A percentile compares a stretch with the other conserved stretches of the same genome.
These are phyloP conservation scores for Lichtheimia ramosa DNA, from an alignment of 371 early-diverging fungal species.

Conservation along the genomic window DNA sequence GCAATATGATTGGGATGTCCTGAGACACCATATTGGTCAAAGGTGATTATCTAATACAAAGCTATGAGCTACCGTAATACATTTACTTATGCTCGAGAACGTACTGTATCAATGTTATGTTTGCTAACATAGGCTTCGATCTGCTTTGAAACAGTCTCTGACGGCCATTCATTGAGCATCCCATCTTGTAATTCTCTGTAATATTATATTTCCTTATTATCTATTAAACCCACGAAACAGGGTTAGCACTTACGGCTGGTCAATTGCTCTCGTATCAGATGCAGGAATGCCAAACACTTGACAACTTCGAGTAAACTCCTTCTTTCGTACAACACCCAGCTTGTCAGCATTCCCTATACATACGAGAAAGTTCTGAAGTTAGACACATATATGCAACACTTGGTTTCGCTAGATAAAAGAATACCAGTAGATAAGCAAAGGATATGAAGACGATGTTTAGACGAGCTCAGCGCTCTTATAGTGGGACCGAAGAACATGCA, in stretches of 20 bases:
- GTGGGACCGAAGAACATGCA: slow-evolving; percentile 99
- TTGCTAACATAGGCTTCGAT: slow-evolving; percentile 62
- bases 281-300: slow-evolving; percentile 65
- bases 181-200: slow-evolving; percentile 77
- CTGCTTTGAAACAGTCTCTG: slow-evolving; percentile 53
- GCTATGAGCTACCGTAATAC: not conserved
- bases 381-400: slow-evolving; percentile 84
- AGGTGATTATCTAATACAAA: slow-evolving; percentile 78
- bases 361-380: slow-evolving; percentile 51
- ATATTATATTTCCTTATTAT: not conserved
- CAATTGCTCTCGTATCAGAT: slow-evolving; percentile 60
- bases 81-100: slow-evolving; percentile 10
- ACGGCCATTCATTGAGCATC: slow-evolving; percentile 72
- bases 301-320: slow-evolving; percentile 75
- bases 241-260: slow-evolving; percentile 57
- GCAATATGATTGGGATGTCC: slow-evolving; percentile 95
- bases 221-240: too few relatives aligned
- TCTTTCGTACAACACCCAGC: slow-evolving; percentile 73
- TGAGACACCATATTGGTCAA: slow-evolving; percentile 92
- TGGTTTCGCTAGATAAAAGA: slow-evolving; percentile 15
- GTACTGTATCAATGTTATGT: slow-evolving; percentile 66
- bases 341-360: slow-evolving; percentile 75
- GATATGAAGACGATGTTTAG: slow-evolving; percentile 59
- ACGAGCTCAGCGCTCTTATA: slow-evolving; percentile 40
- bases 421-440: slow-evolving; percentile 89